A percentile compares a stretch with the other conserved stretches of the same genome.
Conservation (phyloP, 805 yeast genomes). For the Cyberlindnera petersonii region DNA sequence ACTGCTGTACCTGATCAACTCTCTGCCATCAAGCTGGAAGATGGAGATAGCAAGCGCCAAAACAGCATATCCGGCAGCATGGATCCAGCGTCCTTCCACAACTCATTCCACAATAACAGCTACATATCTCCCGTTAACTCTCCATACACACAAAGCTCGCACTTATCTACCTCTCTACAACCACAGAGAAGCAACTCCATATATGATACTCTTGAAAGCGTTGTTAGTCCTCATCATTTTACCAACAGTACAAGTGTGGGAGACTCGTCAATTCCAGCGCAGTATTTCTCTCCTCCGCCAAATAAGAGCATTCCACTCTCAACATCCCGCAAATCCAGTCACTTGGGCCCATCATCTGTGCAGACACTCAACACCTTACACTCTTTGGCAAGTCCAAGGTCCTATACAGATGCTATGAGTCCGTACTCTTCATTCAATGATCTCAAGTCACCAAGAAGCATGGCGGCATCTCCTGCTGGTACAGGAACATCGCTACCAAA, state of each 20-base stretch:
- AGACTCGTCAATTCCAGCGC: constrained; percentile 16
- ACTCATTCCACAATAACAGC: constrained; percentile 14
- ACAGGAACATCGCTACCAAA: constrained; percentile 27
- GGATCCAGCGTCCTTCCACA: constrained; percentile 7
- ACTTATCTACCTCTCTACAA: constrained; percentile 20
- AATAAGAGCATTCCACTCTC: constrained; percentile 16
- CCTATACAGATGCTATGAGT: constrained; percentile 25
- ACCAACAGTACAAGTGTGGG: constrained; percentile 6
- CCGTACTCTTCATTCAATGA: constrained; percentile 28
- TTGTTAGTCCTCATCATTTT: constrained; percentile 19
- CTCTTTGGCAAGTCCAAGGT: constrained; percentile 13
- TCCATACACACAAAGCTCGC: constrained; percentile 19
- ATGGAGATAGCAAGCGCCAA: constrained; percentile 4
- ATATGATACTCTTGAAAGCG: constrained; percentile 24
- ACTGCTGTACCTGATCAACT: no score
- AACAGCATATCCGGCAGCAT: constrained; percentile 3
- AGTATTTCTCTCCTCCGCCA: constrained; percentile 27
- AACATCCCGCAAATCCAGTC: constrained; percentile 7
- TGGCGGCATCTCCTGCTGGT: constrained; percentile 29
- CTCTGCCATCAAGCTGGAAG: constrained; percentile 2
- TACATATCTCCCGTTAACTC: constrained; percentile 23
- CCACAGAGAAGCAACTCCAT: constrained; percentile 24
- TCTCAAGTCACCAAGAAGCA: constrained; percentile 31
- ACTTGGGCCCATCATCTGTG: constrained; percentile 8
- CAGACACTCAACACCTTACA: constrained; percentile 9